A percentile compares a stretch with the other conserved stretches of the same genome.
Conservation (phyloP, 2,329 filamentous ascomycete genomes). For the Xylariaceae sp. region DNA sequence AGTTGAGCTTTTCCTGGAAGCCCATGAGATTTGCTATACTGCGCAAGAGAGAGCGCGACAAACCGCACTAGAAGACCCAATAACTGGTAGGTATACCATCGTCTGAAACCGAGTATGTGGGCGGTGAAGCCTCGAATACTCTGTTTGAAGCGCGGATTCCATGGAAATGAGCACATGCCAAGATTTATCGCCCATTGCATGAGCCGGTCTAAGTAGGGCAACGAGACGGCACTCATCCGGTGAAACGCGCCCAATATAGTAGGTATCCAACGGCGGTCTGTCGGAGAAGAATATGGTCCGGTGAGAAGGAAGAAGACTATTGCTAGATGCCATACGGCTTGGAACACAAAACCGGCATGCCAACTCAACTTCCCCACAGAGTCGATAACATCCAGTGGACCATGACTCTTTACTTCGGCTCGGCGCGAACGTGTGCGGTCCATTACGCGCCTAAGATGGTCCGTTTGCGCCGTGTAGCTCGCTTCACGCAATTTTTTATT, state of each 20-base stretch:
- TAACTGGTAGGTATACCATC: conserved; percentile 64
- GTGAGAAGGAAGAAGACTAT: conserved; percentile 31
- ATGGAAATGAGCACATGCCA: conserved; percentile 55
- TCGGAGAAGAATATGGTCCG: conserved; percentile 17
- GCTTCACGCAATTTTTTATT: conserved; percentile 64
- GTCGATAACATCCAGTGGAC: conserved; percentile 43
- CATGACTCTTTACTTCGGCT: conserved; percentile 38
- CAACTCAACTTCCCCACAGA: conserved; percentile 44
- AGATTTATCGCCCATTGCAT: conserved; percentile 47
- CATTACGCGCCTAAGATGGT: conserved; percentile 71
- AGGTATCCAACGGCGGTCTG: conserved; percentile 18
- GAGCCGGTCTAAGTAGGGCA: conserved; percentile 41
- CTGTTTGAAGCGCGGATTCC: conserved; percentile 64
- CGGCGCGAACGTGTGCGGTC: conserved; percentile 54
- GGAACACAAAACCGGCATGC: conserved; percentile 39
- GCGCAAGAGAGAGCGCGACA: conserved; percentile 42
- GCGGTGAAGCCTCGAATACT: conserved; percentile 56
- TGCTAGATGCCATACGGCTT: conserved; percentile 46
- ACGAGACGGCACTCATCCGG: conserved; percentile 25
- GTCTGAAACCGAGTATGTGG: conserved; percentile 56
- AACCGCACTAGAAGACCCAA: conserved; percentile 55
- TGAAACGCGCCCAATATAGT: conserved; percentile 19
- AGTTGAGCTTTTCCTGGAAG: conserved; percentile 41
- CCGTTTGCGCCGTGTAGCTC: conserved; percentile 79
- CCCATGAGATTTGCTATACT: conserved; percentile 38